Base-by-base conservation (phyloP, 345 rosid species). In the Boechera stricta region DNA sequence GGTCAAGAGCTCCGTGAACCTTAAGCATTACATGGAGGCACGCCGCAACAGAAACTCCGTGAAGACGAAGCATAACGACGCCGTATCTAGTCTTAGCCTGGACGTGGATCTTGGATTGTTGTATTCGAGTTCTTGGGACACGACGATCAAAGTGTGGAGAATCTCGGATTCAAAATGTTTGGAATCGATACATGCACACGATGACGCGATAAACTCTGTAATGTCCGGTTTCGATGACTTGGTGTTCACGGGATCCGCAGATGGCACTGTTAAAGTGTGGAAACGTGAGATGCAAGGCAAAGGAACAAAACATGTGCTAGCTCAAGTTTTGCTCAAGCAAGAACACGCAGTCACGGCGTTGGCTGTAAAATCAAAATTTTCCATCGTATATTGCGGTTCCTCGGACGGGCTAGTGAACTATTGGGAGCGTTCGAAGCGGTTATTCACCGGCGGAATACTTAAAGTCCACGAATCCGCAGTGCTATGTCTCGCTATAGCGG, bases 321-420 rank as follows among this genome's bases (percentile, higher is more conserved):
- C 77, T 26, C 96, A 86, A 80, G 64, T 84, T 69, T 80, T 95
- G 84, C 47, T 89, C 59, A 79, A 83, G 31, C 94, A 88, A 52
- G 97, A 91, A 60, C 79, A 82, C 65, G 97, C 99, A 0, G 91
- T 92, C 15, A 95, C 97, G 4, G 84, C 98, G 0, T 64, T 95
- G 21, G 86, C 97, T 4, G 90, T 89, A 10, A 78, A 51, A 73
- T 48, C 59, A 3, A 78, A 82, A 15, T 72, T 87, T 0, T 83
- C 78, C 0, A 81, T 88, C 41, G n/a, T 92, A 13, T 92, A 92
- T 78, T 84, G 86, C 18, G 98, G 97, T n/a, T 83, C 92, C 1
- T 87, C 92, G 0, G 91, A 88, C 1, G 94, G 97, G 42, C 18
- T 84, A 29, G 92, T 89, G 1, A 81, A 87, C 57, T 89, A 85